Evolutionary conservation across 441 rosid species (phyloP), one percentile per base, ranked within the genome.

Genomic region (Populus trichocarpa): DNA sequence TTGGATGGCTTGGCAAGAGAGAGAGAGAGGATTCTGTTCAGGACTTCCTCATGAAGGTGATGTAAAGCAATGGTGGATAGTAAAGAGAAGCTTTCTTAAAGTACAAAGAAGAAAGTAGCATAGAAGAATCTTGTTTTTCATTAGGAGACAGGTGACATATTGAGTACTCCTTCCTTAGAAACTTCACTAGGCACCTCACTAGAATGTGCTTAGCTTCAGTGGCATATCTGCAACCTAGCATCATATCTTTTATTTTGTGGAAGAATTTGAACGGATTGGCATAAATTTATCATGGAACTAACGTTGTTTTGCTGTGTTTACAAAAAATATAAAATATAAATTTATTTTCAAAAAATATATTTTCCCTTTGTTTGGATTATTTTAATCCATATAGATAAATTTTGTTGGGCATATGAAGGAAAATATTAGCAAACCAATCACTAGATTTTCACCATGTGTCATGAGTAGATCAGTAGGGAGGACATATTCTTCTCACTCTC

Each of bases 71-170:
- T 78, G 79, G 46, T 57, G 77, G 28, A 8, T 13, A 66, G 76
- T 32, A 63, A 70, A 61, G 30, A 57, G 81, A 73, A 78, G 33
- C 30, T 67, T 61, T 61, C 70, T 73, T 30, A 68, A 68, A 73
- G 76, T 32, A 18, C 66, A 22, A 71, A 77, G 71, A 71, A 23
- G 71, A 85, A 81, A 71, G 78, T 23, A 20, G 72, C 12, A 22
- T 35, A 28, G 77, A 77, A 78, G 86, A 85, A 81, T 81, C 81
- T 77, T 59, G 78, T 84, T 83, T 86, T 72, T 75, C 30, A 25
- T 80, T 77, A 61, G 25, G 50, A 46, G 71, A 80, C 70, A 71
- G 70, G 81, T 68, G 75, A 77, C 76, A 76, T 74, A 26, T 59
- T 42, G 16, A 33, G 71, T 50, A 16, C 80, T 28, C 30, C 30